Evolutionary conservation across 805 yeast genomes (phyloP), one percentile per base, ranked within the genome.

Genomic region (Kurtzmaniella fragi): DNA sequence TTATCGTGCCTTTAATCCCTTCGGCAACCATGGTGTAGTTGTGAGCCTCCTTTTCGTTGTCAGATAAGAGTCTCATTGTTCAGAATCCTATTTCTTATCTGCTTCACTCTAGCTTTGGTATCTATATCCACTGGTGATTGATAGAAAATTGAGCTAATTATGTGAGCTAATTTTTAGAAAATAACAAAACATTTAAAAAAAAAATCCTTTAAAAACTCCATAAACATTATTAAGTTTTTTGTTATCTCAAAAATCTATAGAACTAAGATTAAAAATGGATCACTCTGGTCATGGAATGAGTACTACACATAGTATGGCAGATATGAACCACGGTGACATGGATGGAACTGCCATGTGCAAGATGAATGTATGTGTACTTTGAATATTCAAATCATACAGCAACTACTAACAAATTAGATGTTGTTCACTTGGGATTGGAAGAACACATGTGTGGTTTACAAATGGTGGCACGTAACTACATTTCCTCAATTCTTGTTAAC

Each of bases 401-500:
- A 15, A 10, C 32, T 34, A 27, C 42, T 35, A 37, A 31, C 41
- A 15, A n/a, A 30, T n/a, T 11, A 55, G 62, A 86, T 84, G 93
- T 50, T 82, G 6, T 82, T 86, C 55, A 84, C 89, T 5, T 86
- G 93, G 90, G 78, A 80, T 44, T 82, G 84, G 62, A 63, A 73
- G 37, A 75, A 85, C 54, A 70, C 84, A 5, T 86, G 95, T 55
- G 76, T 86, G 8, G 73, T 86, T 8, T 83, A 82, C 57, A 61
- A 66, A 41, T 82, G 90, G 85, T 86, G 95, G 95, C 91, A 83
- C 48, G 74, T 86, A 39, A 67, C 65, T 35, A 73, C 80, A 1
- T 52, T 61, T 5, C 32, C 59, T 2, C 80, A 78, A 5, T 71
- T 86, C 35, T 6, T 82, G 2, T 41, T 76, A 5, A 71, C 87